A percentile compares a stretch with the other conserved stretches of the same genome.
These are phyloP conservation scores for Cyathus olla DNA, from an alignment of 1,284 basidiomycete species.

Conservation along the genomic window DNA sequence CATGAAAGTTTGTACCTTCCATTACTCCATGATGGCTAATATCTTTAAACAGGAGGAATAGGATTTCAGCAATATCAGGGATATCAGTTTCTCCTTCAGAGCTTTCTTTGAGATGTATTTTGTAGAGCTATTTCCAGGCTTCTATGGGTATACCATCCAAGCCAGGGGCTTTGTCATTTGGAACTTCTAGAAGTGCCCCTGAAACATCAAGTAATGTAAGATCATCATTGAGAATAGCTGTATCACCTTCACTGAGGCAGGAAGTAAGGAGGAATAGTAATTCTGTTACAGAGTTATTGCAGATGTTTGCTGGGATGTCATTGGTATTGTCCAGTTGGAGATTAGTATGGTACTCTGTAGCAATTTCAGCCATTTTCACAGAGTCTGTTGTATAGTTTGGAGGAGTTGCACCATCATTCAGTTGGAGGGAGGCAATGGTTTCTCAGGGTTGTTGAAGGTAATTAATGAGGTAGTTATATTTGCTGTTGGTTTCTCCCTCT, in stretches of 20 bases:
- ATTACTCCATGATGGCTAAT: not conserved
- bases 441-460: too few relatives aligned
- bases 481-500: too few relatives aligned
- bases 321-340: not conserved
- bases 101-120: not conserved
- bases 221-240: not conserved
- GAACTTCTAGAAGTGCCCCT: not conserved
- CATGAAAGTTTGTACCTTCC: conserved; percentile 20
- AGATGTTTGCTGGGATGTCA: too few relatives aligned
- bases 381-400: not conserved
- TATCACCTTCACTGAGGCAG: not conserved
- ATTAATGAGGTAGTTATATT: too few relatives aligned
- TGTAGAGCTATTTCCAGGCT: not conserved
- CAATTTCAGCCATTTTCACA: not conserved
- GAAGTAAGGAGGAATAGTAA: not conserved
- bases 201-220: not conserved
- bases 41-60: not conserved
- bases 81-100: not conserved
- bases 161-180: not conserved
- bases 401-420: too few relatives aligned
- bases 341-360: not conserved
- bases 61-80: not conserved
- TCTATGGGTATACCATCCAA: not conserved
- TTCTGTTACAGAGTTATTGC: not conserved
- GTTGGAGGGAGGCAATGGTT: too few relatives aligned